Evolutionary conservation across 768 basidiomycete species (phyloP), one percentile per base, ranked within the genome.

Genomic region (Baorangia bicolor): DNA sequence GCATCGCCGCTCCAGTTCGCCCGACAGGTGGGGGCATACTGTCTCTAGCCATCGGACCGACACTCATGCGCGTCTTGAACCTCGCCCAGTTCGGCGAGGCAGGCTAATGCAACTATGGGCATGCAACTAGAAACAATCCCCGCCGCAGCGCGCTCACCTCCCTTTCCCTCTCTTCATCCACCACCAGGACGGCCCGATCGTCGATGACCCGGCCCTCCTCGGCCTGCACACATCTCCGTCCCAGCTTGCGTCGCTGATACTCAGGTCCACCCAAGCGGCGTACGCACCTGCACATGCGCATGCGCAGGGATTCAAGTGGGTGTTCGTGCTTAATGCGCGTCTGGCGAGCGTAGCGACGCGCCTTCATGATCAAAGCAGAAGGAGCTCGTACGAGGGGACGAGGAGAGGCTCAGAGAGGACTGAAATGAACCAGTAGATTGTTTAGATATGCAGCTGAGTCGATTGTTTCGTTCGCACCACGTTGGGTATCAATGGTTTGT

Each of bases 311-410:
- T 53, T 53, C 34, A 38, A 28, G 13, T 39, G 6, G 28, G 13
- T 53, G 21, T 53, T 53, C 11, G n/a, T 53, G 2, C 37, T 53
- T 3, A 53, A 53, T 16, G 43, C 43, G 16, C 30, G 35, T 23
- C 9, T 53, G 28, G 43, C 52, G 4, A 13, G 35, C 28, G 28
- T 53, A 2, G 52, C 43, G 23, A 25, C 21, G 28, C 18, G 46
- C 21, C 42, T 35, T 52, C 25, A 51, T 51, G 50, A 51, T 51
- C 50, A 51, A 43, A n/a, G 25, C 50, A 51, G n/a, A 34, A 33
- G 33, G 33, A 43, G 14, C 51, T 52, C 14, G 9, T 20, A 11
- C 42, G 51, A 21, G 51, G 25, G 27, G 50, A 51, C 28, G 49
- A 51, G 21, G 39, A 41, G 3, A 41, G 7, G 30, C n/a, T n/a